phyloP scores from a whole-genome alignment of 306 rosid species.

The Fragaria ananassa region DNA sequence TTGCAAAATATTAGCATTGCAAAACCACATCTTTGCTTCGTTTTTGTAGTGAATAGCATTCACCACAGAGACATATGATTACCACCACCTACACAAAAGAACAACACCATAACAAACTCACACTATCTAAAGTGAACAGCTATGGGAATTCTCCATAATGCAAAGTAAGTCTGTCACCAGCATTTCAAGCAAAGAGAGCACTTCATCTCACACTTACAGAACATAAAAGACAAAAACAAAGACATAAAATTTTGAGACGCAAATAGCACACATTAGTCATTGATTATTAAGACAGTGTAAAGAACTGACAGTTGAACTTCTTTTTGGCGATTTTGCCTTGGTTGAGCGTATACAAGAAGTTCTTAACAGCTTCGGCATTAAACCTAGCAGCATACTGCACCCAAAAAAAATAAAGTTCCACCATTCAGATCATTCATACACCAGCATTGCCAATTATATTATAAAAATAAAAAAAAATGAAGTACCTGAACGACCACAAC shows the following conservation, averaged over 20 bases:
- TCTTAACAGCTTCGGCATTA: slow-evolving; percentile 51
- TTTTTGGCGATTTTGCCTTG: slow-evolving; percentile 52
- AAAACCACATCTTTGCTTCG: background rate
- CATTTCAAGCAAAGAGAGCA: background rate
- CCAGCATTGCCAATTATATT: background rate
- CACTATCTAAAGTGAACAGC: background rate
- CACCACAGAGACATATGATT: background rate
- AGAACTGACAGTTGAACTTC: slow-evolving; percentile 54
- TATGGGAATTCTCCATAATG: background rate
- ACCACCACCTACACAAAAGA: background rate
- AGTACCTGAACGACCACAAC: slow-evolving; percentile 66
- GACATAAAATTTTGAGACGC: background rate
- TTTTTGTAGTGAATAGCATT: background rate
- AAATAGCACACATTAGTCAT: background rate
- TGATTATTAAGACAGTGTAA: background rate
- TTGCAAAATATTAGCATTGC: background rate
- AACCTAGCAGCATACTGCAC: slow-evolving; percentile 54
- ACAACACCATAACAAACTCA: background rate
- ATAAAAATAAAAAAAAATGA: background rate
- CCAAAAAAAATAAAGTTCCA: slow-evolving; percentile 11
- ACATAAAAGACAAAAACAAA: background rate
- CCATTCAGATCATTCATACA: background rate
- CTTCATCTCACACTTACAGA: background rate
- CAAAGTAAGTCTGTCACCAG: background rate
- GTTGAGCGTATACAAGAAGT: slow-evolving; percentile 51